Base-by-base conservation (phyloP, 2,329 filamentous ascomycete genomes). In the Ramularia collo-cygni region DNA sequence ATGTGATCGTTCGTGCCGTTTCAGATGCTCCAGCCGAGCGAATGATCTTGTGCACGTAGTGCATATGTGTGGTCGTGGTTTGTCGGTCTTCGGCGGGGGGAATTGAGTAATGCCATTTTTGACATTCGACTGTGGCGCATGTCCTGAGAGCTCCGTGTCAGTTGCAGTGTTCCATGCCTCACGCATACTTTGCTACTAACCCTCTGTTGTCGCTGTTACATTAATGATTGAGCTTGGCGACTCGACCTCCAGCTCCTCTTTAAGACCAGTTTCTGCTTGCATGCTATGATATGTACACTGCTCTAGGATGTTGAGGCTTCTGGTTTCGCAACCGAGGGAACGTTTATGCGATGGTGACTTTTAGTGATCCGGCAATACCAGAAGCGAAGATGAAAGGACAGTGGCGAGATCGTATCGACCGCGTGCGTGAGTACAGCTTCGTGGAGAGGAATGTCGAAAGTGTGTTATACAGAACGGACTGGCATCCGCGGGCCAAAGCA, bases 1-100 rank as follows among this genome's bases (percentile, higher is more conserved):
- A 62, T 95, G 89, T n/a, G 88, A 95, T 47, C 92, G 79, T 68
- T 96, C 92, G 65, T 98, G 92, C 46, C 92, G 83, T 70, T 98
- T 98, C 52, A 98, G 70, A 64, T 98, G 92, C 68, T 98, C 92
- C 55, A 98, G 70, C 46, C 92, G 81, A 43, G 92, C 92, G 64
- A 98, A 98, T 21, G 86, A 94, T 51, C 92, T 81, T 57, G 81
- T 78, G 64, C 92, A 98, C 34, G 89, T 96, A 28, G 74, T 79
- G 69, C 92, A 98, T 45, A 94, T 81, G 66, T 98, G 92, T 50
- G 92, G 92, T 50, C 90, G 79, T 41, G 92, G 92, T 70, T 96
- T 98, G 67, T 98, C 92, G 48, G 88, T 95, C 70, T 96, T 98
- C 35, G 90, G 84, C 28, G 85, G 84, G 53, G 85, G 85, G 51